These are phyloP conservation scores for Lodderomyces jiufengensis DNA, from an alignment of 1,139 yeast genomes.

Conservation along the genomic window DNA sequence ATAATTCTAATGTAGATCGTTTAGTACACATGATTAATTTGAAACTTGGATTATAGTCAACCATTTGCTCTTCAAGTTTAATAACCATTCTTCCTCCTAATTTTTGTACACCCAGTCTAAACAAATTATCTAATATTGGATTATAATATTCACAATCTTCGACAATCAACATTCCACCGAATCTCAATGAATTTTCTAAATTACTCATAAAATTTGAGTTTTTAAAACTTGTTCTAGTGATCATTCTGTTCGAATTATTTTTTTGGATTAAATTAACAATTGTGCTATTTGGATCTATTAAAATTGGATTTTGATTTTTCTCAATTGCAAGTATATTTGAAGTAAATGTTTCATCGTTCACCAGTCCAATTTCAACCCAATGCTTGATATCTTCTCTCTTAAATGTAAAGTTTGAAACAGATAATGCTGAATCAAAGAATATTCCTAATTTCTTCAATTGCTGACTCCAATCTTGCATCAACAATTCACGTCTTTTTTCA, in stretches of 20 bases:
- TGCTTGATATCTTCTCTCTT: constrained; percentile 36
- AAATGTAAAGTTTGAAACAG: constrained; percentile 32
- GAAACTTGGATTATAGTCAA: constrained; percentile 69
- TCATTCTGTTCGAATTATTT: constrained; percentile 29
- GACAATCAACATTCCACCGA: constrained; percentile 73
- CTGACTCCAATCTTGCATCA: constrained; percentile 40
- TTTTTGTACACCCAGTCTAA: constrained; percentile 56
- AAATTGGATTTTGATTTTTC: constrained; percentile 42
- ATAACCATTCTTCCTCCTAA: constrained; percentile 72
- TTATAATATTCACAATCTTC: constrained; percentile 80
- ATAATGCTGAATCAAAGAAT: constrained; percentile 34
- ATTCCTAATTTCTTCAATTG: constrained; percentile 39
- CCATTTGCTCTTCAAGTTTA: constrained; percentile 55
- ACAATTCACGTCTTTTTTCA: constrained; percentile 43
- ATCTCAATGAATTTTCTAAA: constrained; percentile 75
- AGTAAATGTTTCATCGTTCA: constrained; percentile 59
- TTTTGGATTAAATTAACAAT: constrained; percentile 40
- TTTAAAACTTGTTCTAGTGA: constrained; percentile 65
- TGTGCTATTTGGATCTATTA: constrained; percentile 71
- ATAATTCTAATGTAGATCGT: constrained; percentile 47
- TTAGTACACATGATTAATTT: constrained; percentile 57
- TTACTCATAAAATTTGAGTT: constrained; percentile 67
- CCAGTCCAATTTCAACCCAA: constrained; percentile 56
- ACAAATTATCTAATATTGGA: constrained; percentile 63
- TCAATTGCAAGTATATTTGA: constrained; percentile 63